Evolutionary conservation across 805 yeast genomes (phyloP), one percentile per base, ranked within the genome.

Genomic region (Pichia exigua): DNA sequence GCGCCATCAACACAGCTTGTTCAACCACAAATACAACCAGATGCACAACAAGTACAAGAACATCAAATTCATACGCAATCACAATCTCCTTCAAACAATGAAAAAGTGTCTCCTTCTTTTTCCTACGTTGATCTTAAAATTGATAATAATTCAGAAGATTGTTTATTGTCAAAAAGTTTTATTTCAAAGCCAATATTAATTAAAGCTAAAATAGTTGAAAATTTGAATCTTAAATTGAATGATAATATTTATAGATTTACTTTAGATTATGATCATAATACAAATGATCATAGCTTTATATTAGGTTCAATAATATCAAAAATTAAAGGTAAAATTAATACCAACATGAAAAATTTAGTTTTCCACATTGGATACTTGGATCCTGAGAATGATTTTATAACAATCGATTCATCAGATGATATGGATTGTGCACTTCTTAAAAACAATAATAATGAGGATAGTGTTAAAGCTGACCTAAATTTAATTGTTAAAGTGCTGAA

Each of bases 321-420:
- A 46, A 55, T 3, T 57, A 57, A 32, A 54, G 61, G 28, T 26
- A 44, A 24, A 45, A 42, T 9, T 12, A 44, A 20, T 17, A 15
- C 17, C 10, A 27, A 22, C 1, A 4, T 15, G 7, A 13, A 17
- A 9, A 22, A 12, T 21, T 43, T 8, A 22, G 12, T 28, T 3
- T 60, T 66, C 50, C 69, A 69, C 21, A 48, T 73, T 12, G 65
- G 71, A 32, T 73, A 72, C 51, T 56, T 64, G 17, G 76, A 73
- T 48, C 71, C 69, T 32, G 76, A 70, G 27, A 65, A 63, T 2
- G 75, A 73, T 52, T 47, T 64, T 49, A 60, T 72, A 6, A 47
- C 63, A 2, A 59, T 73, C 12, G 64, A 60, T 10, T 66, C 63
- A 46, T 69, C 65, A 42, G 66, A 62, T 22, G 75, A 73, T 54